Evolutionary conservation across 2,329 filamentous ascomycete genomes (phyloP), one percentile per base, ranked within the genome.

Genomic region (Neocucurbitaria cava): DNA sequence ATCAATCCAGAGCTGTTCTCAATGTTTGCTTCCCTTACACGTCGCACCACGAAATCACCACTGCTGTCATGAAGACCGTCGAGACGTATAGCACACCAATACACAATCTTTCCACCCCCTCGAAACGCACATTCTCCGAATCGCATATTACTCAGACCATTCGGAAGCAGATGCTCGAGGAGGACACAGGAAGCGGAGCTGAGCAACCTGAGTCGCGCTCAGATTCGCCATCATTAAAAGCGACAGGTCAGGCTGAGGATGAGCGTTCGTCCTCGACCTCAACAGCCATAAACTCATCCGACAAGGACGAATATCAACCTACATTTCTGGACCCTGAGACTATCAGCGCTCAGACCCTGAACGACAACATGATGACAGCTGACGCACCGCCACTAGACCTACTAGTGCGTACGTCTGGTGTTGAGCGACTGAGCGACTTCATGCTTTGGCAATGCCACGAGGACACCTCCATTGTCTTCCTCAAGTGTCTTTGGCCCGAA

Each of bases 1-100:
- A 18, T n/a, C 9, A 7, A 2, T 6, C 23, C 59, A 84, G 82
- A 55, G 86, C 87, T 38, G 83, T 89, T 26, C 81, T 99, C 46
- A 99, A 99, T 73, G 92, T 99, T 59, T 99, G 95, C 80, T 98
- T 98, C 70, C 95, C 95, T 0, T 99, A 99, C 72, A 98, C 95
- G 0, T 96, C 93, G 4, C 86, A 95, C 61, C 92, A 96, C 69
- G 95, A 99, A 74, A 98, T 99, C 63, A 96, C 94, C 0, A 87
- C 90, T 3, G 91, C 94, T 5, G 91, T 99, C 62, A 89, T 91
- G 59, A 87, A 88, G 38, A 97, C 94, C 0, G 93, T 99, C 8
- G 83, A 90, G 53, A 91, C 96, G 55, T 98, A 92, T 76, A 90
- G 90, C 55, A 87, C 85, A 46, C 90, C 92, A 5, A 81, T 90